These are phyloP conservation scores for Capsicum chinense DNA, from an alignment of 257 asterid species.

Conservation along the genomic window DNA sequence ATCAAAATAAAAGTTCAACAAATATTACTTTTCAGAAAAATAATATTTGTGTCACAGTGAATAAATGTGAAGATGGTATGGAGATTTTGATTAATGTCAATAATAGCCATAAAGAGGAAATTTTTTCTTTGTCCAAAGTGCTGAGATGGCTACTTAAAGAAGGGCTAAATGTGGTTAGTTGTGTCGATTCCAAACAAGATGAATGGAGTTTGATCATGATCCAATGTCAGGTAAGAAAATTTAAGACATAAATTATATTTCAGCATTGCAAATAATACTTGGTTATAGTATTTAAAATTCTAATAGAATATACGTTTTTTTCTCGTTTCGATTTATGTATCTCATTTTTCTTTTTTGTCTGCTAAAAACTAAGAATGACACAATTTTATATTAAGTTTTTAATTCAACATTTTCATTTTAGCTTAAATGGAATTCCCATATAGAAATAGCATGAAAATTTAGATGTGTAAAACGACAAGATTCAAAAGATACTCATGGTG, in stretches of 20 bases:
- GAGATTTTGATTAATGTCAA: constrained; percentile 41
- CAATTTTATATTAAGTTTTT: neutral
- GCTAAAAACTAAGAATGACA: neutral
- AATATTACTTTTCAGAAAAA: neutral
- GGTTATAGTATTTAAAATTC: neutral
- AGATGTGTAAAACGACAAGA: neutral
- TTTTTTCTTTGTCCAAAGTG: constrained; percentile 45
- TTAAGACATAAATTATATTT: neutral
- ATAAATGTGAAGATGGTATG: constrained; percentile 24
- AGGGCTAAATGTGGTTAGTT: constrained; percentile 37
- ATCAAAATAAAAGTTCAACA: neutral
- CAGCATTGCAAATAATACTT: neutral
- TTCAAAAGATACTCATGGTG: neutral
- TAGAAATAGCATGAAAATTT: neutral
- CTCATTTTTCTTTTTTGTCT: neutral
- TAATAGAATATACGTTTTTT: neutral
- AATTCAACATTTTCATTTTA: neutral
- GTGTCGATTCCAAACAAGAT: constrained; percentile 32
- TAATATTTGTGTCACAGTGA: constrained; percentile 29
- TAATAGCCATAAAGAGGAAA: neutral
- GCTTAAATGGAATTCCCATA: neutral
- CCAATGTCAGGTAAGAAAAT: constrained; percentile 39
- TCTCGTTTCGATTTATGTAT: neutral
- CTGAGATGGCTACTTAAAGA: constrained; percentile 31
- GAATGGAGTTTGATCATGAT: constrained; percentile 37